Conservation (phyloP, 257 asterid genomes). For the Fraxinus pennsylvanica region DNA sequence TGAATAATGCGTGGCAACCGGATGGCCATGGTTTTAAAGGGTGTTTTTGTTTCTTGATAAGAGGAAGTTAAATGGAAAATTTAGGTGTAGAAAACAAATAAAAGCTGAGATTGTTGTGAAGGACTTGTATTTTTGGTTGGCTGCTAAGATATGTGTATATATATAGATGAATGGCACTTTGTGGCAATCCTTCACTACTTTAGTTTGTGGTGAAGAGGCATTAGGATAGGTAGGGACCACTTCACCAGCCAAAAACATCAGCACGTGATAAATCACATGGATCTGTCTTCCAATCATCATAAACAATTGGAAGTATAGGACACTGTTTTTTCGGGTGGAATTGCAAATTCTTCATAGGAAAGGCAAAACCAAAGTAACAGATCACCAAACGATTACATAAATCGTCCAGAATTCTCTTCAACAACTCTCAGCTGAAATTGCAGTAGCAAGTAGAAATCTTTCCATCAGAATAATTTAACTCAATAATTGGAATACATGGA, state of each 20-base stretch:
- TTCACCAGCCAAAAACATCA: neutral
- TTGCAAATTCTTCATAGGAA: neutral
- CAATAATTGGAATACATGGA: neutral
- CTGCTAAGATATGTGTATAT: neutral
- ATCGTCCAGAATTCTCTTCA: neutral
- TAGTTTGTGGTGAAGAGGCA: neutral
- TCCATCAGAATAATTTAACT: neutral
- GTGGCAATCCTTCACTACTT: neutral
- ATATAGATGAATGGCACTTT: neutral
- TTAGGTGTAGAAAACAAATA: neutral
- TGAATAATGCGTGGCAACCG: conserved; percentile 1
- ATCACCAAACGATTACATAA: neutral
- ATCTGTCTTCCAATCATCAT: neutral
- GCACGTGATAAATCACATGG: neutral
- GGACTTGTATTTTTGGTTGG: neutral
- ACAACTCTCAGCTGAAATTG: neutral
- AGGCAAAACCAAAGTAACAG: neutral
- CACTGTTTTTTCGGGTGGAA: neutral
- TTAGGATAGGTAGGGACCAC: neutral
- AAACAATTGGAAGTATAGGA: neutral
- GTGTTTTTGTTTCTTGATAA: neutral
- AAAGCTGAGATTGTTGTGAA: neutral
- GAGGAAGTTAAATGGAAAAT: neutral
- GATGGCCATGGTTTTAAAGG: conserved; percentile 14
- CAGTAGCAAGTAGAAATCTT: neutral